Conservation (phyloP, 2,329 filamentous ascomycete genomes). For the Trichoderma atroviride region DNA sequence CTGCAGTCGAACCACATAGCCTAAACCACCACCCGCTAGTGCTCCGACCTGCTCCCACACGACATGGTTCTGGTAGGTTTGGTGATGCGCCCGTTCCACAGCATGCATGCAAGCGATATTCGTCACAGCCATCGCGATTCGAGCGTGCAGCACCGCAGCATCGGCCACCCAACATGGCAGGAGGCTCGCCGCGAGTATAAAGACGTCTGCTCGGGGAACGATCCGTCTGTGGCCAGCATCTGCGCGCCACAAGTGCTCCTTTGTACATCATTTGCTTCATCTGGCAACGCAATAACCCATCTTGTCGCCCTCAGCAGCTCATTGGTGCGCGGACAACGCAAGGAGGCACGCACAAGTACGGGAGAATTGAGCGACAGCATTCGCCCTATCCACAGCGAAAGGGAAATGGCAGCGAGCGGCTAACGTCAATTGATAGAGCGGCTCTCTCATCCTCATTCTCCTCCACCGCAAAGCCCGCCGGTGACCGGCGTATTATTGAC, state of each 20-base stretch:
- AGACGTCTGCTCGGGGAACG: not conserved
- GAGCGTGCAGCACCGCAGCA: not conserved
- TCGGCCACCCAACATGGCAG: slow-evolving; percentile 4
- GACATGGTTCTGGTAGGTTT: slow-evolving; percentile 10
- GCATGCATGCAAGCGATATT: slow-evolving; percentile 21
- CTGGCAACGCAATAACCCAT: not conserved
- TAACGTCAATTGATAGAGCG: not conserved
- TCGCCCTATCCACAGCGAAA: not conserved
- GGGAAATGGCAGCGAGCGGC: not conserved
- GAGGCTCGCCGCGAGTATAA: not conserved
- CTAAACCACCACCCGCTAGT: not conserved
- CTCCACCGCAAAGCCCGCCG: not conserved
- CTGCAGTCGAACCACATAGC: not conserved
- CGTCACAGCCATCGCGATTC: slow-evolving; percentile 18
- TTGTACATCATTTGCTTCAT: slow-evolving; percentile 14
- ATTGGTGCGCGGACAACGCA: slow-evolving; percentile 1
- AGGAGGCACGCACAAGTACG: slow-evolving; percentile 2
- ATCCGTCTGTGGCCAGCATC: slow-evolving; percentile 1
- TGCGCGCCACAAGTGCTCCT: not conserved
- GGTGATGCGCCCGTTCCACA: slow-evolving; percentile 22
- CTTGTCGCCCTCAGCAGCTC: not conserved
- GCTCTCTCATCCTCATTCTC: not conserved
- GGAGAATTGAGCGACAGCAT: not conserved
- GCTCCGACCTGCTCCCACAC: slow-evolving; percentile 3
- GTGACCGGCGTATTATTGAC: not conserved